Base-by-base conservation (phyloP, 129 eudicot species). In the Rutidosis leptorrhynchoides region DNA sequence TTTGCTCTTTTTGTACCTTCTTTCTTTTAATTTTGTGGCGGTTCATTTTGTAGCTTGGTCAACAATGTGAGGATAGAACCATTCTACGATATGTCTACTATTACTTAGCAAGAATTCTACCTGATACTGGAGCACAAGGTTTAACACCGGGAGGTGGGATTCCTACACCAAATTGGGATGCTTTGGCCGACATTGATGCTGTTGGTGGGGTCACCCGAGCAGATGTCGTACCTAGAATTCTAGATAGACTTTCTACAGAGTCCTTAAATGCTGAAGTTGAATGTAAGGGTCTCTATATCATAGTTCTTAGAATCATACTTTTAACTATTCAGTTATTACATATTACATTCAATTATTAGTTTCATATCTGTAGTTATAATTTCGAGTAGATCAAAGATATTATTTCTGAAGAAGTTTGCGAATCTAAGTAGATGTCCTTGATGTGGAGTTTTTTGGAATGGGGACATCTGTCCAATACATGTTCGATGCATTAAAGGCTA, bases 141-240 rank as follows among this genome's bases (percentile, higher is more conserved):
- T 64, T 88, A 72, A 86, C 85, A 64, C 80, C 96, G 3, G 98
- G 98, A 66, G 98, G 98, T 66, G 98, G 98, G 61, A 93, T 93
- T 73, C 98, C 98, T 70, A 93, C 98, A 16, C 98, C 98, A 57
- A 93, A 93, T 79, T 93, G 98, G 98, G 98, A 93, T 79, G 98
- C 98, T 68, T 80, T 89, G 80, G 98, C 98, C 62, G 98, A 86
- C 77, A 88, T 93, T 62, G 98, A 86, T 82, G 96, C 96, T 71
- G 87, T 80, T 82, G 98, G 96, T 63, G 98, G 98, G 48, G 98
- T 88, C 75, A 93, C 98, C 16, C 81, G 98, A 53, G 98, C 98
- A 48, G 98, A 93, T 83, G 98, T 93, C 55, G 95, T 87, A 42
- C 98, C 98, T 62, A 74, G 92, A 74, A 84, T 88, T 75, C 85